Base-by-base conservation (phyloP, 2,329 filamentous ascomycete genomes). In the Pseudocercospora cruenta region DNA sequence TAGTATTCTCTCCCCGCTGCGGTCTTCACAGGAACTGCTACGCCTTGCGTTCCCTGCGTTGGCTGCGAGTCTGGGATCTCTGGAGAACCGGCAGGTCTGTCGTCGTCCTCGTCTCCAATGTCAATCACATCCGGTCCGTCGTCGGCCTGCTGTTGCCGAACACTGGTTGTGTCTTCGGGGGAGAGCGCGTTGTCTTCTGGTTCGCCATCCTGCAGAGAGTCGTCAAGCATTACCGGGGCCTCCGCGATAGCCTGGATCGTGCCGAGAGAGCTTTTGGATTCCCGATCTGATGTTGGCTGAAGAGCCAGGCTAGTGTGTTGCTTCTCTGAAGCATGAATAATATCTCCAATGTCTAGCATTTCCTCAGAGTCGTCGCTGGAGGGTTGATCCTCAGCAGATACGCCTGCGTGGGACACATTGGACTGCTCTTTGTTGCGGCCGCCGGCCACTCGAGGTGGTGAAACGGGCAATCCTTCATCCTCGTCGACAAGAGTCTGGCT, bases 1-100 rank as follows among this genome's bases (percentile, higher is more conserved):
- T 21, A 6, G 19, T 58, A 22, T 36, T 31, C 24, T 6, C 21
- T 58, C n/a, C 55, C 55, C 16, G 9, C 3, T 14, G 33, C 5
- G 9, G 55, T 36, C 33, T 12, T 58, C 9, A 58, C 55, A 21
- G 55, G 31, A 14, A 58, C 3, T 24, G 36, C 12, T 16, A 9
- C 12, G 55, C 31, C 31, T 24, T 58, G 55, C 7, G 31, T 39
- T 39, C 36, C 36, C 14, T 39, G 36, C 36, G 36, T 39, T n/a
- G 36, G 39, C 36, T 49, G 58, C 16, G 65, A 67, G 7, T 67
- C 65, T 21, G 57, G 58, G 33, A 67, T 64, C 22, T 67, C 65
- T 36, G 55, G 55, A 57, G 53, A 57, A 10, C 8, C 2, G 21
- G 21, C 21, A 10, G 21, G 21, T n/a, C 39, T n/a, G 22, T 62